Base-by-base conservation (phyloP, 1,284 basidiomycete species). In the Ganoderma multipileum region DNA sequence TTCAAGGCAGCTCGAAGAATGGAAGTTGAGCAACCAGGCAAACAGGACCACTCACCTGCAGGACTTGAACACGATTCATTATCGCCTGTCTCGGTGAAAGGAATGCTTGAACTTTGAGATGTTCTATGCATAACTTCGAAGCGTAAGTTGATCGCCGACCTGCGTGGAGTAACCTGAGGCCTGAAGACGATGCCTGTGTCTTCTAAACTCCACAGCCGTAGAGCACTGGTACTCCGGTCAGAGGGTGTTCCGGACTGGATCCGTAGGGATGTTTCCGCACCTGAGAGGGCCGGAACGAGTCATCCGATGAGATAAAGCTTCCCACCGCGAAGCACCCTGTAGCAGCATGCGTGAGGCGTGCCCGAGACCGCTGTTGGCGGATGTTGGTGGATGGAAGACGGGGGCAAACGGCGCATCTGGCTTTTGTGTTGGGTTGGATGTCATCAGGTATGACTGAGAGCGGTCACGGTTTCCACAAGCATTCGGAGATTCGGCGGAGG, bases 401-500 rank as follows among this genome's bases (percentile, higher is more conserved):
- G n/a, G n/a, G n/a, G n/a, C n/a, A n/a, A 36, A 36, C 36, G 36
- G 36, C 9, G 9, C 9, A 11, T 50, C 18, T 28, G 20, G 20
- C 23, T 23, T 20, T 44, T 12, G n/a, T 1, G 42, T 44, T 5
- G 5, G 20, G 42, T 7, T n/a, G n/a, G 55, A 58, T 38, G 55
- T 58, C 55, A 58, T 58, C 55, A 23, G 23, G 55, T 33, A 58
- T 58, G 36, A 58, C 36, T 6, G 33, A 58, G 33, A 38, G 33
- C 18, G 20, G n/a, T 2, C 20, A 58, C 6, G 33, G 36, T 20
- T 58, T 18, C 33, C 33, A 58, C 20, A 16, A 28, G 52, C 52
- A 50, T 18, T 23, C 30, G 30, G 8, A n/a, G 33, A 33, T 33
- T 33, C 9, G 16, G 20, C 20, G n/a, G 12, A n/a, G 18, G n/a